A percentile compares a stretch with the other conserved stretches of the same genome.
Conservation (phyloP, 1,284 basidiomycete genomes). For the Sporisorium exsertum region DNA sequence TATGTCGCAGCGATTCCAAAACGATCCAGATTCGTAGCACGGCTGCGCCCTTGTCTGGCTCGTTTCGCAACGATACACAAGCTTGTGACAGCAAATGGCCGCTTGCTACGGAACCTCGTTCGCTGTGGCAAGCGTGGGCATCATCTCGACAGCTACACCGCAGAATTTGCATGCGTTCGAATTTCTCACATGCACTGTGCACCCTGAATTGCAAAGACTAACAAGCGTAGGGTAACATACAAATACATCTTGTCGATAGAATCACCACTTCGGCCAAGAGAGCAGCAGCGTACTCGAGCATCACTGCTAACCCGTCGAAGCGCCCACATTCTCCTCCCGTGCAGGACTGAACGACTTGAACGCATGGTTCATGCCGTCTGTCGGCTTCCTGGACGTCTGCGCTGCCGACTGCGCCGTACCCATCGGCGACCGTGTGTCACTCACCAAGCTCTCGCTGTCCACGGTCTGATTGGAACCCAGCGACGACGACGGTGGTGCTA, state of each 20-base stretch:
- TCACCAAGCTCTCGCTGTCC: background rate
- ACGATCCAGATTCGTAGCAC: no score
- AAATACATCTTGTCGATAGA: background rate
- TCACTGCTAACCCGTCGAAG: background rate
- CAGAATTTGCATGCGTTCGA: no score
- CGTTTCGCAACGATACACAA: no score
- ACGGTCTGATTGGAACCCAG: background rate
- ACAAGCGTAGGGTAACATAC: slow-evolving; percentile 5
- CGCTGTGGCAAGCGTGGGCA: no score
- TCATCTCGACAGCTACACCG: no score
- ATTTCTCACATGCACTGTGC: no score
- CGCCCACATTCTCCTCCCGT: slow-evolving; percentile 12
- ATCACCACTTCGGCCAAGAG: background rate
- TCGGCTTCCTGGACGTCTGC: slow-evolving; percentile 2
- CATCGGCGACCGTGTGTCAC: slow-evolving; percentile 3
- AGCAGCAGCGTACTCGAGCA: background rate
- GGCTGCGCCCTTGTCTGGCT: no score
- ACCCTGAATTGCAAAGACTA: background rate
- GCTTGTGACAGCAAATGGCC: no score
- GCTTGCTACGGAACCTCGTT: no score
- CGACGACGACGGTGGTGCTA: slow-evolving; percentile 2
- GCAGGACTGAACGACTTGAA: slow-evolving; percentile 27
- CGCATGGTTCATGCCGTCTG: slow-evolving; percentile 12
- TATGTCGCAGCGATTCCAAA: no score
- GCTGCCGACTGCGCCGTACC: slow-evolving; percentile 8